Percentiles rank a stretch among this genome's conserved stretches.
Evolutionary conservation across 2,329 filamentous ascomycete species (phyloP).

Genomic region (Alternaria gansuensis): DNA sequence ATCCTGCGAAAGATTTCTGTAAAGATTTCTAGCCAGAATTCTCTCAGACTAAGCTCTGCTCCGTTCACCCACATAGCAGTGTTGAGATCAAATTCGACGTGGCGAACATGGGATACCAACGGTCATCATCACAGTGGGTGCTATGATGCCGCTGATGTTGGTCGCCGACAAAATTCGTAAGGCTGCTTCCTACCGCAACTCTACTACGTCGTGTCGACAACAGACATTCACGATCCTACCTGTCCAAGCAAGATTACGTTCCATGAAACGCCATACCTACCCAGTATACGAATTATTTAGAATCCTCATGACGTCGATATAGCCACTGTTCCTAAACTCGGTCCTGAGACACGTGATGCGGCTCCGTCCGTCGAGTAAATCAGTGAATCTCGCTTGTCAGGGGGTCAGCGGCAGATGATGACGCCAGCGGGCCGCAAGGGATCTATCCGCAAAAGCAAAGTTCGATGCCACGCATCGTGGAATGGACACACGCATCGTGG

Average conservation of each 20-base stretch:
- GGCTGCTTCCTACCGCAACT: not conserved
- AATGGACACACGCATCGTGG: not conserved
- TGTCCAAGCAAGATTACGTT: not conserved
- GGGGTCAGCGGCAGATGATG: not conserved
- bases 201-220: not conserved
- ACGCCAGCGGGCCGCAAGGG: constrained; percentile 3
- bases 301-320: not conserved
- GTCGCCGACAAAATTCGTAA: not conserved
- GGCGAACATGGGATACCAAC: not conserved
- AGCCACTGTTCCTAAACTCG: not conserved
- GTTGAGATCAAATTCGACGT: not conserved
- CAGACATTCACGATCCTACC: not conserved
- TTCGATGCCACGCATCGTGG: not conserved
- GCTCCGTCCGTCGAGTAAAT: constrained; percentile 1
- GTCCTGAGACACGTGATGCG: constrained; percentile 1
- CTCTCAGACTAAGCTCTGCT: not conserved
- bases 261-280: not conserved
- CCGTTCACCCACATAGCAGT: not conserved
- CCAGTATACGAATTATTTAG: not conserved
- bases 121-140: not conserved
- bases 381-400: not conserved
- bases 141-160: not conserved
- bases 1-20: not conserved
- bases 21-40: not conserved
- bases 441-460: not conserved